Percentiles rank a stretch among this genome's conserved stretches.
Evolutionary conservation across 306 rosid genomes (phyloP).

Genomic region (Elaeagnus macrophylla): DNA sequence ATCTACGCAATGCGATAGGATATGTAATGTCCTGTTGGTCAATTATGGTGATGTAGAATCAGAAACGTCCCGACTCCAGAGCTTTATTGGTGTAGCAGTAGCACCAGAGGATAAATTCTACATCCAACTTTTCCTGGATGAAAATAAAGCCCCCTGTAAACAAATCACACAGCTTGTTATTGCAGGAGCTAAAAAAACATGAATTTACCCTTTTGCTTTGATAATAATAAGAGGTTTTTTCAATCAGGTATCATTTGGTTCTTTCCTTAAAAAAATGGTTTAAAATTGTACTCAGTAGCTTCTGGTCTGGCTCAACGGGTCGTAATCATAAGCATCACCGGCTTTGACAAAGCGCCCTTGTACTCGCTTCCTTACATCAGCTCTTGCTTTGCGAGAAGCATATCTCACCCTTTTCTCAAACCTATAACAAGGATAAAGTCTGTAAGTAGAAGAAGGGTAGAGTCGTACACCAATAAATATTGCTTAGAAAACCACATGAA

Average conservation of each 20-base stretch:
- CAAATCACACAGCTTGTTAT: constrained; percentile 46
- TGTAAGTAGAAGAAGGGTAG: background rate
- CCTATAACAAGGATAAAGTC: constrained; percentile 27
- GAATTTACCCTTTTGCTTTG: constrained; percentile 23
- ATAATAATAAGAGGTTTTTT: constrained; percentile 22
- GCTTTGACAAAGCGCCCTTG: constrained; percentile 96
- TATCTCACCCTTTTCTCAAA: constrained; percentile 84
- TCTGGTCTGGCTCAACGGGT: constrained; percentile 76
- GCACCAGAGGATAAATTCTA: constrained; percentile 18
- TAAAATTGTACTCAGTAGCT: constrained; percentile 67
- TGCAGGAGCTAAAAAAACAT: constrained; percentile 34
- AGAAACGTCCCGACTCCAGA: constrained; percentile 17
- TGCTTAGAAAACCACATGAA: background rate
- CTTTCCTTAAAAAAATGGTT: constrained; percentile 46
- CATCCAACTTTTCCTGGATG: constrained; percentile 31
- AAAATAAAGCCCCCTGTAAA: constrained; percentile 50
- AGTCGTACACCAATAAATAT: constrained; percentile 6
- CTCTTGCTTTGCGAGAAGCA: constrained; percentile 91
- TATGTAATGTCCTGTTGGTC: constrained; percentile 18
- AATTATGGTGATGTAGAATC: constrained; percentile 21
- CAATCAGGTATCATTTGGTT: constrained; percentile 29
- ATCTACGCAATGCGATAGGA: constrained; percentile 14
- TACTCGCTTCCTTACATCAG: constrained; percentile 84
- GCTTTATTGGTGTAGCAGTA: constrained; percentile 24
- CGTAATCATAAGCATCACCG: constrained; percentile 82